phyloP scores from a whole-genome alignment of 495 filamentous ascomycete species.

The Tuber calosporum region DNA sequence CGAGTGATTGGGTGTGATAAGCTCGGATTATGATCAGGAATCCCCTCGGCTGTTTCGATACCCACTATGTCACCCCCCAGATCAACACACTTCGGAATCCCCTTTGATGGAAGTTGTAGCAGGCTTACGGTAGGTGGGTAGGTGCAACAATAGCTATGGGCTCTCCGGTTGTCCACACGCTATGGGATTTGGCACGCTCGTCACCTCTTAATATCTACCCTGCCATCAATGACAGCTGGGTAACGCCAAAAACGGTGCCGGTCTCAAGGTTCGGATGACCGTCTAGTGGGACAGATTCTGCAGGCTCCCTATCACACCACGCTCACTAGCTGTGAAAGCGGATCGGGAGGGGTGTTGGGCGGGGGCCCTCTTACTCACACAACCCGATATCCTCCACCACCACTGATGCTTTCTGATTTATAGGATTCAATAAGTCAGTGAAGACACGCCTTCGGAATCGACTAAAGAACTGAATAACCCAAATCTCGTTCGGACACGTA shows the following conservation, averaged over 20 bases:
- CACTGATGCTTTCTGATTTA: neutral
- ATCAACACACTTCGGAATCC: neutral
- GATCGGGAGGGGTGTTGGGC: neutral
- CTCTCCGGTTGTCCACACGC: neutral
- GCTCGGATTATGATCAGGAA: neutral
- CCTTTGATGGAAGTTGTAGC: neutral
- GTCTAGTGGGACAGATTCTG: neutral
- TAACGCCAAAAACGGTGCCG: neutral
- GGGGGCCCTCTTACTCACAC: neutral
- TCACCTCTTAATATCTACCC: neutral
- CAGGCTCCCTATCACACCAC: neutral
- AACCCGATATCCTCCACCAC: neutral
- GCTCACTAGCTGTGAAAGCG: neutral
- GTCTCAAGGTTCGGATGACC: neutral
- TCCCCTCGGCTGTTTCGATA: neutral
- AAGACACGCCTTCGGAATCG: neutral
- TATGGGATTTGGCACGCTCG: neutral
- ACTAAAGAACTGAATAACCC: neutral
- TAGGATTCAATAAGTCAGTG: neutral
- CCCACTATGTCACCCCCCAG: neutral
- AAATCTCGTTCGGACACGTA: constrained; percentile 2
- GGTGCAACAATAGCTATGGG: neutral
- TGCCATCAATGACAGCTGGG: neutral
- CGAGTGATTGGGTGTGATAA: neutral
- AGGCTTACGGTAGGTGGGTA: neutral